These are phyloP conservation scores for Globisporangium camurandrum DNA, from an alignment of 352 stramenopile genomes.

Conservation along the genomic window DNA sequence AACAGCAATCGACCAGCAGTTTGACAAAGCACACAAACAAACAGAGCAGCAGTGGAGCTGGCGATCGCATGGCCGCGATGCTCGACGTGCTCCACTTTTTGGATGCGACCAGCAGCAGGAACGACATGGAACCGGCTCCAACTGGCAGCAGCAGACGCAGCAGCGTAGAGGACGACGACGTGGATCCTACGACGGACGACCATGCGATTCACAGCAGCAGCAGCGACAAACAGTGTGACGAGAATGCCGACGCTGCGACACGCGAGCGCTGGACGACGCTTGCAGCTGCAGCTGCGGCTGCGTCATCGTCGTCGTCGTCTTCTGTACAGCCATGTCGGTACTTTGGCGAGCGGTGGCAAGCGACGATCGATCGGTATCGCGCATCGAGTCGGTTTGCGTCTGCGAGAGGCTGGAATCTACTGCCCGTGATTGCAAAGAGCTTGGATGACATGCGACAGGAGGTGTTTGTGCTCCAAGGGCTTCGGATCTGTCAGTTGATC, in stretches of 20 bases:
- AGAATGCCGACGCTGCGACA: too few species aligned
- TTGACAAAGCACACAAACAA: neutral
- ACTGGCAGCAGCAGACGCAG: slow-evolving; percentile 25
- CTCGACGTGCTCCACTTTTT: slow-evolving; percentile 50
- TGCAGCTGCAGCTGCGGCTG: neutral
- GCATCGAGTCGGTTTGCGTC: slow-evolving; percentile 56
- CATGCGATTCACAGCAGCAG: too few species aligned
- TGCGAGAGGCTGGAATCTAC: slow-evolving; percentile 78
- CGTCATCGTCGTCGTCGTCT: slow-evolving; percentile 1
- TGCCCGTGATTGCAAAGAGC: slow-evolving; percentile 94
- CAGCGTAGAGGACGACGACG: slow-evolving; percentile 20
- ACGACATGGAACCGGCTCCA: slow-evolving; percentile 11
- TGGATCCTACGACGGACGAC: neutral
- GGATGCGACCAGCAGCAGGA: slow-evolving; percentile 21
- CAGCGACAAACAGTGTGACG: too few species aligned
- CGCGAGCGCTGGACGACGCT: slow-evolving; percentile 9
- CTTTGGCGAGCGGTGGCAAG: slow-evolving; percentile 84
- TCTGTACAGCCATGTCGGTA: slow-evolving; percentile 27
- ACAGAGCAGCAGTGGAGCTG: neutral
- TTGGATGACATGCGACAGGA: slow-evolving; percentile 97
- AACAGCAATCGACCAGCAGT: neutral
- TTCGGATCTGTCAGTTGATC: slow-evolving; percentile 90
- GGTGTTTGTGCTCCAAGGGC: slow-evolving; percentile 93
- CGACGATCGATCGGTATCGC: slow-evolving; percentile 82
- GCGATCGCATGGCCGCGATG: slow-evolving; percentile 12